A percentile compares a stretch with the other conserved stretches of the same genome.
These are phyloP conservation scores for Xylaria curta DNA, from an alignment of 495 filamentous ascomycete species.

Conservation along the genomic window DNA sequence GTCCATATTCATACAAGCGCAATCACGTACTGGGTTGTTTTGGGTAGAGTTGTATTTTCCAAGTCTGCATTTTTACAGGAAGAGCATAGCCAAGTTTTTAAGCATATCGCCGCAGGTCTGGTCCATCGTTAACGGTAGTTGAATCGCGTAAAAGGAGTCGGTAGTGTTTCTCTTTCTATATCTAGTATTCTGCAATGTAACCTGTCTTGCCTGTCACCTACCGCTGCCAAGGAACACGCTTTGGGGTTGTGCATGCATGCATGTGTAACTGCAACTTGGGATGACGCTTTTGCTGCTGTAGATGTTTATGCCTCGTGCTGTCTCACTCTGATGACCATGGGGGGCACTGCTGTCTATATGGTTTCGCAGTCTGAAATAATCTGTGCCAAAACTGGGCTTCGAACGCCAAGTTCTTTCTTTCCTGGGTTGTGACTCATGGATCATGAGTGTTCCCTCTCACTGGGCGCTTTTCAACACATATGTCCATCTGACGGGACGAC, in stretches of 20 bases:
- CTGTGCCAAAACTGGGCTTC: neutral
- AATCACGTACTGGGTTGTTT: neutral
- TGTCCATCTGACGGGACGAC: neutral
- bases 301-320: neutral
- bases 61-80: neutral
- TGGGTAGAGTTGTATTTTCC: neutral
- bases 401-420: neutral
- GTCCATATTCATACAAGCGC: slow-evolving; percentile 4
- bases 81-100: neutral
- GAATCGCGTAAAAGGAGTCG: neutral
- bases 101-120: neutral
- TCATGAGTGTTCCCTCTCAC: neutral
- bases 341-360: slow-evolving; percentile 1
- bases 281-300: slow-evolving; percentile 8
- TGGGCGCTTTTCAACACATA: neutral
- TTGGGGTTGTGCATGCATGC: neutral
- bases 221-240: slow-evolving; percentile 7
- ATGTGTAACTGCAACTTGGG: neutral
- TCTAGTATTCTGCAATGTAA: neutral
- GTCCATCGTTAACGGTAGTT: neutral
- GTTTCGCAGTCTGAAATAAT: neutral
- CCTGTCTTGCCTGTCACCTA: neutral
- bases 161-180: neutral
- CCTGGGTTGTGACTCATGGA: slow-evolving; percentile 12
- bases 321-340: neutral